Evolutionary conservation across 768 basidiomycete genomes (phyloP).

Genomic region (Termitomyces sp.): DNA sequence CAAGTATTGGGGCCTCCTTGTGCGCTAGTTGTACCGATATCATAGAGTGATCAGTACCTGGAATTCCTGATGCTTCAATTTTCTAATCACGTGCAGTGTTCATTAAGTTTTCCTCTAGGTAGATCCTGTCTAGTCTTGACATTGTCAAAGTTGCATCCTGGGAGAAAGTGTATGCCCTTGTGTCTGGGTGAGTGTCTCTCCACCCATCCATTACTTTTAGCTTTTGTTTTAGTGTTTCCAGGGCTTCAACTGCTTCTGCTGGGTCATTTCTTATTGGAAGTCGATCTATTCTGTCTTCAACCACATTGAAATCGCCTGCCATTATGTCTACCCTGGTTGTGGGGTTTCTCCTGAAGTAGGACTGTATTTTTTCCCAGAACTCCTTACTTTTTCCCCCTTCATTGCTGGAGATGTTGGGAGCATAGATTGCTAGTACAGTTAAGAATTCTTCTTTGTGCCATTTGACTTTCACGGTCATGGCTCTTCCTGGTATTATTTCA

Average conservation of each 20-base stretch:
- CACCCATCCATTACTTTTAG: neutral
- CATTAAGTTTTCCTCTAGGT: too few relatives aligned
- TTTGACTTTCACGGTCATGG: neutral
- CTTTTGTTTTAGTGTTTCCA: neutral
- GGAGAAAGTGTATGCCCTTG: too few relatives aligned
- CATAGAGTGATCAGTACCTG: too few relatives aligned
- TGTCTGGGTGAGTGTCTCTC: too few relatives aligned
- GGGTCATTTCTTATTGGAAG: neutral
- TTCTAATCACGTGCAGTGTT: too few relatives aligned
- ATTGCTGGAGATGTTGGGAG: neutral
- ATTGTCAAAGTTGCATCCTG: too few relatives aligned
- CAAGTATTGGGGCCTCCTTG: neutral
- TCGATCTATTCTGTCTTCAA: neutral
- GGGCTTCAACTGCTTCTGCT: neutral
- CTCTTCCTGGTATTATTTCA: neutral
- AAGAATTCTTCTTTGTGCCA: neutral
- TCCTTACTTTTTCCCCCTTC: neutral
- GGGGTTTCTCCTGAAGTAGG: neutral
- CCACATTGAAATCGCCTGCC: neutral
- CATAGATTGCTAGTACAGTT: neutral
- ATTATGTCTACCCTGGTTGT: neutral
- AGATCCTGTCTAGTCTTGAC: too few relatives aligned
- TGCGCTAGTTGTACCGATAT: too few relatives aligned
- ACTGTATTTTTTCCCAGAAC: neutral
- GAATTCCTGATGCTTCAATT: too few relatives aligned